Conservation (phyloP, 1,284 basidiomycete genomes). For the Apiotrichum gracile region DNA sequence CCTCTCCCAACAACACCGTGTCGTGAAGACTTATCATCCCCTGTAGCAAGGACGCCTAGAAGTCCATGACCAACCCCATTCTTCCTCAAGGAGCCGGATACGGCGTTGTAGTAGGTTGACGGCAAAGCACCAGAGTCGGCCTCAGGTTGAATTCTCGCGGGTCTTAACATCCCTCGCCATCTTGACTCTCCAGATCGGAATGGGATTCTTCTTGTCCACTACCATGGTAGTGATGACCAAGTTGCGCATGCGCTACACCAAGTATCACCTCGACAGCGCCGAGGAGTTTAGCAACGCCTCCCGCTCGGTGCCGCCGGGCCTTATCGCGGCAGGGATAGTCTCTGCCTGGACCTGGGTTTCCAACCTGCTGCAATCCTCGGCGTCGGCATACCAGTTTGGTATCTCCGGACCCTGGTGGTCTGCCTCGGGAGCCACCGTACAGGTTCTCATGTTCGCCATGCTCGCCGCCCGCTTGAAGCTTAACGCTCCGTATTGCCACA, state of each 20-base stretch:
- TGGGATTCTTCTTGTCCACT: slow-evolving; percentile 73
- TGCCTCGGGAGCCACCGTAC: slow-evolving; percentile 47
- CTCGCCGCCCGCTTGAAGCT: slow-evolving; percentile 55
- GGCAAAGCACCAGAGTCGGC: too few relatives aligned
- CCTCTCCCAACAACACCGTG: too few relatives aligned
- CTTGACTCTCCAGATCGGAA: slow-evolving; percentile 55
- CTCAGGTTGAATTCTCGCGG: too few relatives aligned
- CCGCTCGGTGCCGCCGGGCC: slow-evolving; percentile 70
- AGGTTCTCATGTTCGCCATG: slow-evolving; percentile 54
- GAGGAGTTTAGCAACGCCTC: slow-evolving; percentile 74
- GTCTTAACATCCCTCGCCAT: too few relatives aligned
- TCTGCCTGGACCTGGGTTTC: slow-evolving; percentile 56
- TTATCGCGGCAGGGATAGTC: slow-evolving; percentile 85
- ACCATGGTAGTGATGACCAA: slow-evolving; percentile 56
- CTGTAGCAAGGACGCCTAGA: too few relatives aligned
- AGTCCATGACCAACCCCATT: too few relatives aligned
- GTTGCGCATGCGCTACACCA: slow-evolving; percentile 39
- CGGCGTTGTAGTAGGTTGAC: too few relatives aligned
- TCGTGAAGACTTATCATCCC: too few relatives aligned
- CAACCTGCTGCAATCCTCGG: slow-evolving; percentile 46
- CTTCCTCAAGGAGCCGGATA: too few relatives aligned
- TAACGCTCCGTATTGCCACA: slow-evolving; percentile 51
- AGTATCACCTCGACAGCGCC: slow-evolving; percentile 46
- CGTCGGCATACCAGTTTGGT: slow-evolving; percentile 61
- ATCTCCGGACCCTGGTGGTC: slow-evolving; percentile 52